These are phyloP conservation scores for Syzygium syzygioides DNA, from an alignment of 441 rosid species.

Conservation along the genomic window DNA sequence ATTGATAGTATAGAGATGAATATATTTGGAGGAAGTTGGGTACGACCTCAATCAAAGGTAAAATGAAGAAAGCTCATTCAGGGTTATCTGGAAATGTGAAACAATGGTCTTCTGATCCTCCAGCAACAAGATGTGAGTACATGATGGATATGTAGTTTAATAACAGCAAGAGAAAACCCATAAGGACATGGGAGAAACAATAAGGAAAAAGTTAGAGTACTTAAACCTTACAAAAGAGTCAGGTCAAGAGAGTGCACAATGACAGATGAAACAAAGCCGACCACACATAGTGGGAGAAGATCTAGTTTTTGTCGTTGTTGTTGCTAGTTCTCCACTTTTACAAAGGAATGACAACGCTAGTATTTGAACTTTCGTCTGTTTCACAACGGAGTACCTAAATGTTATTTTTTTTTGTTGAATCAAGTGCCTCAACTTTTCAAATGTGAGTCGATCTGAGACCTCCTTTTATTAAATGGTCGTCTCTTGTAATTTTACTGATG, in stretches of 20 bases:
- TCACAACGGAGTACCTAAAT: not conserved
- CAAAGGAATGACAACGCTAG: not conserved
- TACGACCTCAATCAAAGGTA: not conserved
- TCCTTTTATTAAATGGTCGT: not conserved
- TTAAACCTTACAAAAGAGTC: not conserved
- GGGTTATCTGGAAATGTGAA: not conserved
- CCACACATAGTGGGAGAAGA: not conserved
- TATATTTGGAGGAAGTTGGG: not conserved
- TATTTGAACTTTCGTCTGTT: not conserved
- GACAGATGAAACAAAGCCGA: not conserved
- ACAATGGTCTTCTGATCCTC: not conserved
- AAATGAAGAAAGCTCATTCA: not conserved
- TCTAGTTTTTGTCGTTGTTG: not conserved
- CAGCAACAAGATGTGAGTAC: not conserved
- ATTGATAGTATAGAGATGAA: not conserved
- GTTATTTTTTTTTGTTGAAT: not conserved
- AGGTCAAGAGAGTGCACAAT: not conserved
- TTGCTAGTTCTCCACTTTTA: not conserved
- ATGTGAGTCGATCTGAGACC: not conserved
- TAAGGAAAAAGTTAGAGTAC: not conserved
- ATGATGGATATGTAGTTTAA: not conserved
- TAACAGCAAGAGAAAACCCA: not conserved
- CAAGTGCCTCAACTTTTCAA: not conserved
- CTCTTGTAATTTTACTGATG: not conserved
- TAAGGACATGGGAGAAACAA: not conserved